Evolutionary conservation across 192 early-diverging fungal genomes (phyloP).

Genomic region (Coemansia sp.): DNA sequence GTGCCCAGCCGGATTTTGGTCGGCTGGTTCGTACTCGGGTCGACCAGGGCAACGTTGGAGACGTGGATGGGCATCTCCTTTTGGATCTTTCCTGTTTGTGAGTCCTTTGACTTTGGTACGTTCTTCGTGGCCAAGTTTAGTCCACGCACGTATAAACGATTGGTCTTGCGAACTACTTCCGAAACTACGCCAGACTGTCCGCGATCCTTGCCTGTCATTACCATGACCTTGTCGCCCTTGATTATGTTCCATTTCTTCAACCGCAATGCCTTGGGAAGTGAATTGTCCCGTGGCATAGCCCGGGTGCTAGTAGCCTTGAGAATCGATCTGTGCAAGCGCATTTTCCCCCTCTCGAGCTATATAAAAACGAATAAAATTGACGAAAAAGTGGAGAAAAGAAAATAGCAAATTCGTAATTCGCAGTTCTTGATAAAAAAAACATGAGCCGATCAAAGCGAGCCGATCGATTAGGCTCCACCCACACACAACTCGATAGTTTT

Average conservation of each 20-base stretch:
- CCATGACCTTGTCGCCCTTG: constrained; percentile 62
- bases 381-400: neutral
- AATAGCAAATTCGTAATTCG: neutral
- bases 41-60: constrained; percentile 69
- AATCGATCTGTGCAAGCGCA: constrained; percentile 45
- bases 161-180: constrained; percentile 61
- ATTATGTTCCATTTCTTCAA: constrained; percentile 62
- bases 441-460: neutral
- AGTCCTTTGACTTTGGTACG: constrained; percentile 59
- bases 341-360: neutral
- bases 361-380: neutral
- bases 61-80: constrained; percentile 71
- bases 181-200: constrained; percentile 65
- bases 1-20: constrained; percentile 29
- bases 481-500: neutral
- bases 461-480: neutral
- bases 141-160: constrained; percentile 62
- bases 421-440: neutral
- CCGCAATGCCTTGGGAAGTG: constrained; percentile 43
- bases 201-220: constrained; percentile 62
- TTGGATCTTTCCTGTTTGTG: constrained; percentile 57
- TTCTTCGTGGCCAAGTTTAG: constrained; percentile 61
- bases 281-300: constrained; percentile 32
- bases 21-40: constrained; percentile 56
- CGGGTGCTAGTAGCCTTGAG: constrained; percentile 27